Conservation (phyloP, 2,329 filamentous ascomycete genomes). For the Cryphonectria nitschkei region DNA sequence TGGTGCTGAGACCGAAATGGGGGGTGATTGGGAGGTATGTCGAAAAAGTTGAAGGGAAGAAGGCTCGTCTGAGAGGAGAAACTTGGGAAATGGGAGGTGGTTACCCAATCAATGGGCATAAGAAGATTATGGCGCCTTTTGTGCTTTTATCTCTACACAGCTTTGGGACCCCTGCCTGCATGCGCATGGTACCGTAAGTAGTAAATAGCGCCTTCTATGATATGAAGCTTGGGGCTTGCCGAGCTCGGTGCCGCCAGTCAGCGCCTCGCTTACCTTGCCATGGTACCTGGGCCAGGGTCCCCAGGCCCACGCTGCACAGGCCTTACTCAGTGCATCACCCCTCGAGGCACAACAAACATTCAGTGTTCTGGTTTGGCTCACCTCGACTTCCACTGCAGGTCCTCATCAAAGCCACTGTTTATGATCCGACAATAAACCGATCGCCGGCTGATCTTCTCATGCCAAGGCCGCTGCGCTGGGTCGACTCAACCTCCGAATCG, state of each 20-base stretch:
- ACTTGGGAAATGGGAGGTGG: not conserved
- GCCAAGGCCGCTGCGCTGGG: not conserved
- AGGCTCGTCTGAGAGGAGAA: not conserved
- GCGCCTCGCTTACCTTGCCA: not conserved
- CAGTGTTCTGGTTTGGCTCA: not conserved
- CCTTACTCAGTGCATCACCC: not conserved
- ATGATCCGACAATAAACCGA: not conserved
- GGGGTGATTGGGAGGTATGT: not conserved
- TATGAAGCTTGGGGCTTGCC: not conserved
- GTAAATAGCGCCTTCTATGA: not conserved
- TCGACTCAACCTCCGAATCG: not conserved
- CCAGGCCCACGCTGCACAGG: not conserved
- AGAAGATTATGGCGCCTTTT: not conserved
- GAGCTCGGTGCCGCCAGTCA: not conserved
- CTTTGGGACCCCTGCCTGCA: not conserved
- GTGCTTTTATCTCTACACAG: not conserved
- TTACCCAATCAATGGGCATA: slow-evolving; percentile 4
- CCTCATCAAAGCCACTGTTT: not conserved
- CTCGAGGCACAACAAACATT: too few species aligned
- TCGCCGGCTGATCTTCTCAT: not conserved
- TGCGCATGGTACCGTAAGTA: not conserved
- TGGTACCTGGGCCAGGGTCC: not conserved
- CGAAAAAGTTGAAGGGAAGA: not conserved
- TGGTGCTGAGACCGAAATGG: not conserved
- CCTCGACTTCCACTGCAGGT: not conserved